A percentile compares a stretch with the other conserved stretches of the same genome.
Evolutionary conservation across 2,329 filamentous ascomycete genomes (phyloP).

Genomic region (Nemania sp.): DNA sequence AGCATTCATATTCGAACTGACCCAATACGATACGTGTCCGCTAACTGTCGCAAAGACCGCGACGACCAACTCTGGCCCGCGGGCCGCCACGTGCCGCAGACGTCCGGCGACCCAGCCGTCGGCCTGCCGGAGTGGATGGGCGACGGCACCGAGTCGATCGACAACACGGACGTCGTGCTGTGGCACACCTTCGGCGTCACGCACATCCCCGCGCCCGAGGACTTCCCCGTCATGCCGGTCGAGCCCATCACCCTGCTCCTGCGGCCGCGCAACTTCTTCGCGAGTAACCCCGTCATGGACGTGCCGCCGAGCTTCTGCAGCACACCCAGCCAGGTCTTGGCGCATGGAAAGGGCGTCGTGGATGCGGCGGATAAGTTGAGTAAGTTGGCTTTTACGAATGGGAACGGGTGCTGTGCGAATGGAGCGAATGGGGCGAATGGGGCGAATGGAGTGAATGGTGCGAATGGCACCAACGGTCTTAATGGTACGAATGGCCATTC

Average conservation of each 20-base stretch:
- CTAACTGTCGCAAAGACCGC: constrained; percentile 55
- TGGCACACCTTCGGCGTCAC: constrained; percentile 95
- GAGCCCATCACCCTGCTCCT: constrained; percentile 83
- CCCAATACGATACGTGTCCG: not conserved
- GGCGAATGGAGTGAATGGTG: not conserved
- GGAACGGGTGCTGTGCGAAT: constrained; percentile 24
- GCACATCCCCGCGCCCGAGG: constrained; percentile 86
- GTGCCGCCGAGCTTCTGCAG: constrained; percentile 75
- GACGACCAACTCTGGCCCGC: constrained; percentile 85
- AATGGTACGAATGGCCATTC: no score
- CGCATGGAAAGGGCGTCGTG: constrained; percentile 37
- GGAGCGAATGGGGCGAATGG: constrained; percentile 26
- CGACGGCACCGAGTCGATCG: constrained; percentile 68
- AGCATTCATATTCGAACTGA: constrained; percentile 37
- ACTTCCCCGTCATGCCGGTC: constrained; percentile 89
- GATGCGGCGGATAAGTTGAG: constrained; percentile 41
- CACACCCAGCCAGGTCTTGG: constrained; percentile 65
- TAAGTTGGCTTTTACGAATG: constrained; percentile 33
- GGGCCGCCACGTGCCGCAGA: constrained; percentile 85
- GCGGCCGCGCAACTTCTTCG: constrained; percentile 81
- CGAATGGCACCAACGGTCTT: no score
- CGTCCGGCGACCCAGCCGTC: constrained; percentile 73
- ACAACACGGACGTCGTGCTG: constrained; percentile 83
- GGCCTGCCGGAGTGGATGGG: constrained; percentile 79
- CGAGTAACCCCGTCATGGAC: constrained; percentile 76